These are phyloP conservation scores for Macrophomina phaseolina DNA, from an alignment of 2,329 filamentous ascomycete genomes.

Conservation along the genomic window DNA sequence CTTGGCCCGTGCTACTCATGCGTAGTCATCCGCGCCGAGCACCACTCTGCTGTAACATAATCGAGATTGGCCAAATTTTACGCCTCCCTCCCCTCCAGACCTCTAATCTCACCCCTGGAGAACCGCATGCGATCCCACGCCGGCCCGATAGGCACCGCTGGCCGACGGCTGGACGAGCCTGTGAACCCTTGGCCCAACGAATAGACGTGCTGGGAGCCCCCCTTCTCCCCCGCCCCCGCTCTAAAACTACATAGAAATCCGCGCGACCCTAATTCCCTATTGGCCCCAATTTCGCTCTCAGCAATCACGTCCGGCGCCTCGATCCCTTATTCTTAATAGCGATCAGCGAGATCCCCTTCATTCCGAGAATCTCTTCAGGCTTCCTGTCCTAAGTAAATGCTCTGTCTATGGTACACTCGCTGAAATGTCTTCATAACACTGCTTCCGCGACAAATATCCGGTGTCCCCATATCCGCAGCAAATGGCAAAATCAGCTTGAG, in stretches of 20 bases:
- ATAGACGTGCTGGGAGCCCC: not conserved
- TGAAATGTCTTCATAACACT: not conserved
- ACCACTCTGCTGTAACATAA: constrained; percentile 7
- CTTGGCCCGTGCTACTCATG: constrained; percentile 22
- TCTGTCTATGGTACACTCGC: constrained; percentile 12
- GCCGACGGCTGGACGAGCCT: not conserved
- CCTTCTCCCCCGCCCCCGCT: not conserved
- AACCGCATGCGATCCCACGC: not conserved
- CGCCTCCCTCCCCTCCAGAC: not conserved
- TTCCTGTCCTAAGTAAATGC: not conserved
- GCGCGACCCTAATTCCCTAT: not conserved
- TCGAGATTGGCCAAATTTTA: constrained; percentile 25
- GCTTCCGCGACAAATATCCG: constrained; percentile 9
- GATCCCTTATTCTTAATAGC: constrained; percentile 7
- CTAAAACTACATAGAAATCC: not conserved
- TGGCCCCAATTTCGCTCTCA: not conserved
- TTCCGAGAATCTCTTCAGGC: constrained; percentile 21
- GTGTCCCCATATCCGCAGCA: not conserved
- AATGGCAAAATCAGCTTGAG: not conserved
- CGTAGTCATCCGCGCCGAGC: constrained; percentile 24
- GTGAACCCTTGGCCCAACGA: not conserved
- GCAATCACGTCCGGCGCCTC: constrained; percentile 1
- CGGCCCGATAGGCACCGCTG: constrained; percentile 1
- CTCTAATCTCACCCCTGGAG: not conserved
- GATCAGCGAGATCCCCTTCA: constrained; percentile 21